Evolutionary conservation across 179 eudicot genomes (phyloP).

Genomic region (Beta lomatogona): DNA sequence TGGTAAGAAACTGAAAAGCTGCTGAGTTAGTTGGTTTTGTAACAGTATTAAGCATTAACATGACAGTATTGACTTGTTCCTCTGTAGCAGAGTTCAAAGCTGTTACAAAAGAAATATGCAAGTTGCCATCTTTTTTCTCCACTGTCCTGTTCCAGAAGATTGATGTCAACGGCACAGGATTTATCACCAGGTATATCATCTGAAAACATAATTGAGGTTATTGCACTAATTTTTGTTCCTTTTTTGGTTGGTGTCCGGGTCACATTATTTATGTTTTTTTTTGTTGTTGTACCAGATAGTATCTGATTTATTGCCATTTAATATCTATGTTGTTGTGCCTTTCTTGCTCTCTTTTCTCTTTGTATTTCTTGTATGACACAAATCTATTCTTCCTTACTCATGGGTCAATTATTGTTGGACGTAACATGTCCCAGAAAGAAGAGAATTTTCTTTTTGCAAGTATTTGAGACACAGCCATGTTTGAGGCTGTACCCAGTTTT

Average conservation of each 20-base stretch:
- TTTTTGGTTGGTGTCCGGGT: background rate
- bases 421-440: background rate
- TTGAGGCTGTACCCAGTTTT: no score
- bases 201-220: background rate
- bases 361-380: background rate
- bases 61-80: background rate
- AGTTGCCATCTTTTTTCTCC: constrained; percentile 90
- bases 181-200: constrained; percentile 68
- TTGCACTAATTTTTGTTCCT: background rate
- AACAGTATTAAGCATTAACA: background rate
- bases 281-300: constrained; percentile 5
- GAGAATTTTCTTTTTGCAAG: no score
- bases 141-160: constrained; percentile 73
- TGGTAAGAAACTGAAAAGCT: constrained; percentile 48
- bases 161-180: constrained; percentile 61
- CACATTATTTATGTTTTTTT: background rate
- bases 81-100: constrained; percentile 67
- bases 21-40: background rate
- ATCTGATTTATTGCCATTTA: background rate
- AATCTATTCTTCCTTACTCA: background rate
- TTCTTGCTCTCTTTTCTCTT: background rate
- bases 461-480: no score
- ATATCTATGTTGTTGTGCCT: background rate
- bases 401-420: background rate
- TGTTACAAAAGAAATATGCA: constrained; percentile 85